Conservation (phyloP, 2,329 filamentous ascomycete species). For the Ceratocystis alfenasii region DNA sequence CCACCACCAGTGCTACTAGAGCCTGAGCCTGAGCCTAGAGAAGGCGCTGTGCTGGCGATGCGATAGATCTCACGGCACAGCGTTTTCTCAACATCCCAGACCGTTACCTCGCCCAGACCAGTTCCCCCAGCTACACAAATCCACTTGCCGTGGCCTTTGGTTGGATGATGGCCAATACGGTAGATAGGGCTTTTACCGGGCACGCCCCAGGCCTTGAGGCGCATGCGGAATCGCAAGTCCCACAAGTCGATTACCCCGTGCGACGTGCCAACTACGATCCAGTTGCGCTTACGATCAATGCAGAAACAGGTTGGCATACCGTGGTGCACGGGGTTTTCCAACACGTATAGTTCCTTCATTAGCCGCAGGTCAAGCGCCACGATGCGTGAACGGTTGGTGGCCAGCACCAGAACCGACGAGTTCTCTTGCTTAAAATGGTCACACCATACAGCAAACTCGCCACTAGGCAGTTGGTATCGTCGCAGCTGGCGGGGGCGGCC, state of each 20-base stretch:
- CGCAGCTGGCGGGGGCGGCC: constrained; percentile 64
- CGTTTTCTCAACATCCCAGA: constrained; percentile 90
- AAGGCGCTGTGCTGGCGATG: constrained; percentile 31
- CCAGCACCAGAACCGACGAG: constrained; percentile 68
- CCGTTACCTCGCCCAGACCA: constrained; percentile 74
- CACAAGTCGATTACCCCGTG: constrained; percentile 89
- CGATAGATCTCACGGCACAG: constrained; percentile 83
- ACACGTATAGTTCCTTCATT: constrained; percentile 68
- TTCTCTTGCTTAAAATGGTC: constrained; percentile 80
- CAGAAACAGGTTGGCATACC: constrained; percentile 87
- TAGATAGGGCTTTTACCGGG: constrained; percentile 70
- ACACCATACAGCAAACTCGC: constrained; percentile 76
- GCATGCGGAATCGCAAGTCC: constrained; percentile 89
- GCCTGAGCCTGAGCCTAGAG: neutral
- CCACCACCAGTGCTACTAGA: neutral
- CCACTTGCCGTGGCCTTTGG: constrained; percentile 66
- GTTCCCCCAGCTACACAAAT: constrained; percentile 83
- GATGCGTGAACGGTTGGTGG: constrained; percentile 75
- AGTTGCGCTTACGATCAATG: constrained; percentile 72
- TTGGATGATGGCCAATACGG: constrained; percentile 65
- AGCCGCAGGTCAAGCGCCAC: constrained; percentile 75
- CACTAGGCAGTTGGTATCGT: constrained; percentile 62
- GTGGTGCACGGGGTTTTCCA: constrained; percentile 83
- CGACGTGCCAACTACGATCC: constrained; percentile 82
- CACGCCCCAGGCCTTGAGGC: constrained; percentile 78